Conservation (phyloP, 192 early-diverging fungal genomes). For the Gryganskiella cystojenkinii region DNA sequence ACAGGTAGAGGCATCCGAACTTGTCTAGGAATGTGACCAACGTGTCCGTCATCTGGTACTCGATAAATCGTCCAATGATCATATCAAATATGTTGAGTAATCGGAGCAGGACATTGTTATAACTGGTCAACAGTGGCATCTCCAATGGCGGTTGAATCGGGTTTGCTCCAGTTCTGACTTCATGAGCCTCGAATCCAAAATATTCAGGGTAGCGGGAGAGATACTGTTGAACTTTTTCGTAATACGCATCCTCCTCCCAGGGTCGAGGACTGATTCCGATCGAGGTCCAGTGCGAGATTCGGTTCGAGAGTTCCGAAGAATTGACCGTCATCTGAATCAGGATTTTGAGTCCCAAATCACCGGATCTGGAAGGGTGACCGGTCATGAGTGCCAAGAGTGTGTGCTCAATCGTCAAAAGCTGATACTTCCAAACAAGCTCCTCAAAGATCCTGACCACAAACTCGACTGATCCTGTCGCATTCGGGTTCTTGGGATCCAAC, state of each 20-base stretch:
- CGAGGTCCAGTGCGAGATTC: slow-evolving; percentile 72
- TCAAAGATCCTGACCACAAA: slow-evolving; percentile 63
- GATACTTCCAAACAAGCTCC: slow-evolving; percentile 77
- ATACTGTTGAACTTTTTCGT: slow-evolving; percentile 71
- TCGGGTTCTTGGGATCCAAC: slow-evolving; percentile 47
- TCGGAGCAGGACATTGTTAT: slow-evolving; percentile 74
- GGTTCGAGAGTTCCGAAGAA: slow-evolving; percentile 63
- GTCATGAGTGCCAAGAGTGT: slow-evolving; percentile 73
- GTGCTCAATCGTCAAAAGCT: slow-evolving; percentile 76
- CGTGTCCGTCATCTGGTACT: slow-evolving; percentile 67
- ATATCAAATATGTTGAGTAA: slow-evolving; percentile 74
- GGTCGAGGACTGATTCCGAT: slow-evolving; percentile 72
- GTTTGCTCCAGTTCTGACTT: slow-evolving; percentile 54
- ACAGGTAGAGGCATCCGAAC: slow-evolving; percentile 69
- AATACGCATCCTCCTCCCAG: slow-evolving; percentile 79
- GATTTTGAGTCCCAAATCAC: slow-evolving; percentile 43
- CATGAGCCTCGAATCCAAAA: slow-evolving; percentile 77
- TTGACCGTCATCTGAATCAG: slow-evolving; percentile 56
- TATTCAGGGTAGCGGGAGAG: slow-evolving; percentile 76
- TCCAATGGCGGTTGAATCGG: slow-evolving; percentile 68
- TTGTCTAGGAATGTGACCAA: slow-evolving; percentile 70
- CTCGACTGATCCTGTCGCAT: slow-evolving; percentile 29
- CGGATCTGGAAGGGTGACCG: slow-evolving; percentile 60
- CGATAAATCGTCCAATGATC: slow-evolving; percentile 74
- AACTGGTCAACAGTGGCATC: slow-evolving; percentile 74